Evolutionary conservation across 257 asterid species (phyloP).

Genomic region (Solanum tarijense): DNA sequence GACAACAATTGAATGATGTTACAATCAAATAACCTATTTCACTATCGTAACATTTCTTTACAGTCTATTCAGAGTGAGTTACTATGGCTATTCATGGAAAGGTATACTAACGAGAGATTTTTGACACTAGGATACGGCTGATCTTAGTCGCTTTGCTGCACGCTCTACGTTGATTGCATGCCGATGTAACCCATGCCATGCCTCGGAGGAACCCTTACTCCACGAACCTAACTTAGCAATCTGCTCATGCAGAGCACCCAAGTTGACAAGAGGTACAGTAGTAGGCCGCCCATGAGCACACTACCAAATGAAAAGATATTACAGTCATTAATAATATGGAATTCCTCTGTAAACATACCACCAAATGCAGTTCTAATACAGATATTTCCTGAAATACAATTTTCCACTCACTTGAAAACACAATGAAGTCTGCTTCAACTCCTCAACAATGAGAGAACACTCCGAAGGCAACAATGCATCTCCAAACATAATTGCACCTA

Average conservation of each 20-base stretch:
- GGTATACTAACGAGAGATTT: not conserved
- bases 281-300: conserved; percentile 99
- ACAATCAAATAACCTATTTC: not conserved
- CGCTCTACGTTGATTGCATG: conserved; percentile 53
- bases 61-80: not conserved
- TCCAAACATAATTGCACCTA: conserved; percentile 98
- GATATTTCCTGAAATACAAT: not conserved
- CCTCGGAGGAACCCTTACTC: conserved; percentile 12
- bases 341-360: not conserved
- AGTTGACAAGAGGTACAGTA: conserved; percentile 72
- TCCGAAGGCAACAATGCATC: conserved; percentile 82
- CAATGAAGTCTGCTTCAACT: conserved; percentile 73
- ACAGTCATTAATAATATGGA: not conserved
- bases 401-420: conserved; percentile 78
- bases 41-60: not conserved
- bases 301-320: conserved; percentile 18
- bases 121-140: conserved; percentile 17
- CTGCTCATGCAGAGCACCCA: conserved; percentile 48
- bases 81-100: not conserved
- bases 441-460: conserved; percentile 87
- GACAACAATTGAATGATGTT: not conserved
- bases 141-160: conserved; percentile 37
- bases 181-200: conserved; percentile 65
- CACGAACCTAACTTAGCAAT: conserved; percentile 31
- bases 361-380: not conserved